Conservation (phyloP, 768 basidiomycete genomes). For the Tulasnella sp. region DNA sequence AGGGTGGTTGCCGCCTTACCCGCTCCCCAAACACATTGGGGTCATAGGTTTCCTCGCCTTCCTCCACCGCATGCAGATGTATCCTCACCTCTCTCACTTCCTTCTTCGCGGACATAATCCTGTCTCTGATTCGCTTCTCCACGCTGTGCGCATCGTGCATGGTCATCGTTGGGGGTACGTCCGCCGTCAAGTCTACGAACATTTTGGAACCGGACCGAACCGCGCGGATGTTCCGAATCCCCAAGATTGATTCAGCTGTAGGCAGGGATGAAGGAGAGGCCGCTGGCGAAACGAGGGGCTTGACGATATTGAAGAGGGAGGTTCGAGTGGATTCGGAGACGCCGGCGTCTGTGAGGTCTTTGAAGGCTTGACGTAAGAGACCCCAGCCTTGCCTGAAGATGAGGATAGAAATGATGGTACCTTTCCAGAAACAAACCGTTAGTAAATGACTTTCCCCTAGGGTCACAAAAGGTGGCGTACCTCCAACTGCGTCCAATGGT, state of each 20-base stretch:
- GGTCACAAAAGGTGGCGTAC: slow-evolving; percentile 34
- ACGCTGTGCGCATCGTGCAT: slow-evolving; percentile 48
- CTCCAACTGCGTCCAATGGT: slow-evolving; percentile 90
- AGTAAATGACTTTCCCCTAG: not conserved
- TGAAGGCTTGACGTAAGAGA: slow-evolving; percentile 58
- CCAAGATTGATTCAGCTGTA: slow-evolving; percentile 31
- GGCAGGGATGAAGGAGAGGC: slow-evolving; percentile 12
- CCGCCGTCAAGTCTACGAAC: slow-evolving; percentile 70
- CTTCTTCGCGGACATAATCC: slow-evolving; percentile 45
- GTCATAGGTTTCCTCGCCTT: not conserved
- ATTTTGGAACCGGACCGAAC: slow-evolving; percentile 71
- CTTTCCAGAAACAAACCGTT: slow-evolving; percentile 30
- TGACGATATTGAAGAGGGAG: slow-evolving; percentile 45
- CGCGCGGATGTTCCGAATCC: slow-evolving; percentile 48
- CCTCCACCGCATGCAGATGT: slow-evolving; percentile 4
- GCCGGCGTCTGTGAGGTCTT: slow-evolving; percentile 77
- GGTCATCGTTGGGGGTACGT: slow-evolving; percentile 49
- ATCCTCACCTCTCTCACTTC: slow-evolving; percentile 58
- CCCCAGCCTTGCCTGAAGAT: slow-evolving; percentile 70
- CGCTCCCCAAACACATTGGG: not conserved
- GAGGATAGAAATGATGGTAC: slow-evolving; percentile 78
- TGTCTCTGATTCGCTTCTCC: slow-evolving; percentile 48
- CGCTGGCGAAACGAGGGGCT: slow-evolving; percentile 38
- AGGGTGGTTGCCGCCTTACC: not conserved
- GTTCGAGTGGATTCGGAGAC: slow-evolving; percentile 46